Evolutionary conservation across 1,284 basidiomycete genomes (phyloP), one percentile per base, ranked within the genome.

Genomic region (Pseudozyma thailandica): DNA sequence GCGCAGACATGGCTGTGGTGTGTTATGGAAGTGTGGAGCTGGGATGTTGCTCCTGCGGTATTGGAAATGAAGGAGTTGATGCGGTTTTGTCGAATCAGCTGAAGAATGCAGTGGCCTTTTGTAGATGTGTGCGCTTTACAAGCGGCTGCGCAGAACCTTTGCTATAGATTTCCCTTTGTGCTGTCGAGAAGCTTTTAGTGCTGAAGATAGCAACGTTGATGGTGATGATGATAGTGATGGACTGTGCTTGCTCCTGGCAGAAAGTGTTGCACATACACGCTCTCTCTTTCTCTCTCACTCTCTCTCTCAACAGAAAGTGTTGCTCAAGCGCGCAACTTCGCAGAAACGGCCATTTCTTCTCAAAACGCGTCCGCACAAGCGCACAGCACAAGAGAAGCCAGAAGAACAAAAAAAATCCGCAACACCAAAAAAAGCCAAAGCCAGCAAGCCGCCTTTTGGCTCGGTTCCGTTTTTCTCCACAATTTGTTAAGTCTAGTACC

Each of bases 1-100:
- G 77, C 27, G 80, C 80, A 28, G 80, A 81, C 80, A 81, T 81
- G 50, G 50, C 26, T 10, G 20, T 7, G 21, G 21, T 41, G 18
- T 41, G 26, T 5, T 27, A 28, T 39, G 37, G 2, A 38, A 27
- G 47, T 7, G 20, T 7, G 31, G 31, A 33, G 31, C 31, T 33
- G 31, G 12, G 7, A 33, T 16, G 12, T 33, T 33, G 31, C n/a
- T 33, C 12, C 12, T 33, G 31, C n/a, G 31, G 7, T 3, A 16
- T 33, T 15, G 7, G n/a, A 16, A 8, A 33, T 8, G 7, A n/a
- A 20, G 37, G 16, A 38, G 37, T 18, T n/a, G 18, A 20, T n/a
- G 13, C 18, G 18, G 15, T 7, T 16, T 31, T 31, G 30, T 15
- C 8, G 30, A 15, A 31, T 31, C 8, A 31, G 30, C 30, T 15